A percentile compares a stretch with the other conserved stretches of the same genome.
Conservation (phyloP, 169 alveolate genomes). For the Pseudocohnilembus persalinus region DNA sequence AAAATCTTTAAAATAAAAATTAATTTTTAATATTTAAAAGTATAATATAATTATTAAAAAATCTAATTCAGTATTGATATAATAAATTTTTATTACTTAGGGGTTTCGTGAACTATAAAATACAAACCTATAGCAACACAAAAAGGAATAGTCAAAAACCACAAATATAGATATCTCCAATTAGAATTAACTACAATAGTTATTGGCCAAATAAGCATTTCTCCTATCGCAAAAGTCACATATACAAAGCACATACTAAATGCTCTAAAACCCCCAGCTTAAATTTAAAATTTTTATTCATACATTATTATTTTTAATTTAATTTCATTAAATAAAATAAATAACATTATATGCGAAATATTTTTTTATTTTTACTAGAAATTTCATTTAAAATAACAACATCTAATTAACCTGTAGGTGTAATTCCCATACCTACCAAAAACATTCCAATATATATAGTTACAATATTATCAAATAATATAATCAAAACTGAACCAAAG, state of each 20-base stretch:
- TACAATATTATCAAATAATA: background rate
- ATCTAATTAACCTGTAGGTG: background rate
- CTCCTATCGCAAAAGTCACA: constrained; percentile 10
- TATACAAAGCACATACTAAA: background rate
- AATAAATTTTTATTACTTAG: constrained; percentile 1
- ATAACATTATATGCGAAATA: too few species aligned
- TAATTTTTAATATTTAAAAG: background rate
- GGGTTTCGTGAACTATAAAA: background rate
- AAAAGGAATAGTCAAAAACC: constrained; percentile 11
- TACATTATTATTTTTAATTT: too few species aligned
- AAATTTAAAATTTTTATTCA: background rate
- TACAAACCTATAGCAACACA: background rate
- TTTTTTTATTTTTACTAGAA: background rate
- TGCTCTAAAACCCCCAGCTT: constrained; percentile 20
- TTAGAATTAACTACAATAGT: background rate
- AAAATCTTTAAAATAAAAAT: background rate
- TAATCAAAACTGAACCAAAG: background rate
- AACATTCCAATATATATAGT: background rate
- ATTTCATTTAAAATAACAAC: background rate
- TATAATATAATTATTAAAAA: too few species aligned
- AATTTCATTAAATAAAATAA: too few species aligned
- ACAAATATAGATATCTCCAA: constrained; percentile 12
- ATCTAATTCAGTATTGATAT: too few species aligned
- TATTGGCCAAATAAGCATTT: constrained; percentile 1
- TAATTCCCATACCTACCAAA: background rate